Base-by-base conservation (phyloP, 441 rosid species). In the Aquilaria agallochum region DNA sequence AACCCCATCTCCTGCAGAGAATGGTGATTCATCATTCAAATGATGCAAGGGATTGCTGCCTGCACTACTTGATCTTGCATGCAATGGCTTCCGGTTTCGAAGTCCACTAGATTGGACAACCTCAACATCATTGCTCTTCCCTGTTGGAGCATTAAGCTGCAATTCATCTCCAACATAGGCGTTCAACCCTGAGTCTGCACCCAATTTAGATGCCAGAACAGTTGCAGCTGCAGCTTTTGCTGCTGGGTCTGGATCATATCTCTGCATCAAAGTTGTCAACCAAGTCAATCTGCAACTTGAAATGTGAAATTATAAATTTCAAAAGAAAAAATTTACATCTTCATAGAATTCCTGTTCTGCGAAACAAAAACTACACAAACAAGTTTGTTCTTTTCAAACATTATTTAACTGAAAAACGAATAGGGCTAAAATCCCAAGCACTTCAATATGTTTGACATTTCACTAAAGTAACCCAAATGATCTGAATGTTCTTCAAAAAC, bases 181-280 rank as follows among this genome's bases (percentile, higher is more conserved):
- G 77, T 83, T 90, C 81, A 93, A 79, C 62, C 98, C 98, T 13
- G 97, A 87, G 69, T 90, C 98, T 4, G 92, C 83, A 47, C 98
- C 97, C 77, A 93, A 72, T 71, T 90, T 93, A 3, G 98, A 93
- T 64, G 98, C 97, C 63, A 93, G 85, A 63, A 93, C 88, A 68
- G 87, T 78, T 60, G 98, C 98, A 64, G 98, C 98, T 4, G 97
- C 96, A 57, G 96, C 96, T 74, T 90, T 91, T 13, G 96, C 97
- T n/a, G 97, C 97, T 44, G 98, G 98, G 69, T 93, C 98, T 12
- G 96, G 84, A 74, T 90, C 98, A 66, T 93, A 93, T 75, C 90
- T 84, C 98, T 93, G 87, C 80, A 75, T 57, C 62, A 71, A 55
- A 69, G 36, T 48, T 10, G 10, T 55, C 48, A 11, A 10, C 56